A percentile compares a stretch with the other conserved stretches of the same genome.
Evolutionary conservation across 176 grass and related monocot genomes (phyloP).

Genomic region (Neostapfia colusana): DNA sequence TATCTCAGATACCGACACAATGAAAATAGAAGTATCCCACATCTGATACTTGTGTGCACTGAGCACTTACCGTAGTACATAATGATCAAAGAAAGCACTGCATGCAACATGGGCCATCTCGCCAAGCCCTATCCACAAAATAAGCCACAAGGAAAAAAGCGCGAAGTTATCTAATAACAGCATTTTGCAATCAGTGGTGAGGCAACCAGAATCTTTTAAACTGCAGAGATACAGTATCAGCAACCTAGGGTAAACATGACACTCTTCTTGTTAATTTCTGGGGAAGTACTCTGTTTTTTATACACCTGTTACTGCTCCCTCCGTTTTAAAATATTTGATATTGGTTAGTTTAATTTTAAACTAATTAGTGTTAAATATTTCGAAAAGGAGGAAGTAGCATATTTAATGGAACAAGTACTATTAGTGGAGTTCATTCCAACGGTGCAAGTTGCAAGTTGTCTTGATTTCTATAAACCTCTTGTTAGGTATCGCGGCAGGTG

Average conservation of each 20-base stretch:
- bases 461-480: slow-evolving; percentile 24
- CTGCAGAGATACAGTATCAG: slow-evolving; percentile 33
- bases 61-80: too few species aligned
- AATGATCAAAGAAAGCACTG: slow-evolving; percentile 25
- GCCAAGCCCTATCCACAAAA: slow-evolving; percentile 26
- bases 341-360: too few species aligned
- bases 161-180: background rate
- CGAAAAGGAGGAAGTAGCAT: too few species aligned
- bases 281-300: background rate
- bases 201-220: slow-evolving; percentile 25
- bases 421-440: slow-evolving; percentile 8
- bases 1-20: too few species aligned
- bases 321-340: too few species aligned
- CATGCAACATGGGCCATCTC: slow-evolving; percentile 21
- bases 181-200: slow-evolving; percentile 32
- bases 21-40: too few species aligned
- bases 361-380: too few species aligned
- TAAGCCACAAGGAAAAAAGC: background rate
- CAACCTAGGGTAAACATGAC: slow-evolving; percentile 26
- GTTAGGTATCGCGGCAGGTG: slow-evolving; percentile 26
- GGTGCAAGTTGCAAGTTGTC: background rate
- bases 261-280: slow-evolving; percentile 33
- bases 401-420: slow-evolving; percentile 8
- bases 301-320: too few species aligned
- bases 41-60: too few species aligned